Base-by-base conservation (phyloP, 2,329 filamentous ascomycete genomes). In the Claviceps sp. region DNA sequence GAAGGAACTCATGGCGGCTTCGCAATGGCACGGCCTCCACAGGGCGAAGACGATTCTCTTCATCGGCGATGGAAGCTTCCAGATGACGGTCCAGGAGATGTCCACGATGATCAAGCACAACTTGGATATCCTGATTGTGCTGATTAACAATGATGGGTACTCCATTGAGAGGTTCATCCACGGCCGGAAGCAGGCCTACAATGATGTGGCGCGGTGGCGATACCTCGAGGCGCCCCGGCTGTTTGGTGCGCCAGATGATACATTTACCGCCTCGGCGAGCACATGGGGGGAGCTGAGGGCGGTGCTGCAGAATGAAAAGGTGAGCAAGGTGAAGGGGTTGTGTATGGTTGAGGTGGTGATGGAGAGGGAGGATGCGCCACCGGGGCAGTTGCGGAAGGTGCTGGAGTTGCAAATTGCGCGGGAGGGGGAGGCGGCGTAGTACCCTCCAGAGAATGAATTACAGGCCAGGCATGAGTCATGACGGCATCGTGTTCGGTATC, bases 41-140 rank as follows among this genome's bases (percentile, higher is more conserved):
- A 51, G 54, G 9, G 59, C 64, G 6, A 62, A 63, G 14, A 77
- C 78, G 0, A 70, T 82, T 9, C 64, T 83, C 1, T 71, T 81
- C 55, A 81, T 81, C 37, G 81, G 80, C 5, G 81, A 84, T 50
- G 82, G 81, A 3, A 81, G 78, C 55, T 74, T 85, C 54, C 77
- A 84, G 56, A 76, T 85, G 67, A 85, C 81, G 0, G 79, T 74
- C 0, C 82, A 86, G 60, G 81, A 84, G 56, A 67, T 86, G 3
- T 75, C 76, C 11, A 82, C 79, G 2, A 84, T 85, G 58, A 78
- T 85, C 57, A 68, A 69, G 16, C 68, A 76, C 51, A 68, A 71
- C 3, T 67, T 79, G 22, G 67, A 76, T 40, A 69, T 75, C 3
- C 66, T 60, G n/a, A 65, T 75, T 20, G 71, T 82, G 54, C 59